A percentile compares a stretch with the other conserved stretches of the same genome.
These are phyloP conservation scores for Penicillium silybi DNA, from an alignment of 495 filamentous ascomycete species.

Conservation along the genomic window DNA sequence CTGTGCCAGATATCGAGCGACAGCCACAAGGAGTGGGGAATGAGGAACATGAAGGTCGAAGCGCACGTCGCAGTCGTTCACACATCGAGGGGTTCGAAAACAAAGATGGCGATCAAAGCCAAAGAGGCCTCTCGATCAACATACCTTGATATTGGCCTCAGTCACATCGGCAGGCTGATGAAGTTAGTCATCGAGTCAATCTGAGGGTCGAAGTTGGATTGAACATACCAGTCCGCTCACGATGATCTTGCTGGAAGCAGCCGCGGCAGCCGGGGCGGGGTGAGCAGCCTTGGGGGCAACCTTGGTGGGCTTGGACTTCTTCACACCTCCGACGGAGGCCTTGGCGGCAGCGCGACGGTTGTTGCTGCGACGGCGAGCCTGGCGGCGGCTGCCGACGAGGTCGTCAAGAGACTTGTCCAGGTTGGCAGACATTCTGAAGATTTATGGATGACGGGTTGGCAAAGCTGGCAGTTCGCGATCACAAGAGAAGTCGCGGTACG, in stretches of 20 bases:
- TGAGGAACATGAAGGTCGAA: constrained; percentile 27
- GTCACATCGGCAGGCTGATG: constrained; percentile 85
- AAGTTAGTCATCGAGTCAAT: constrained; percentile 44
- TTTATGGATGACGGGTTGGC: constrained; percentile 2
- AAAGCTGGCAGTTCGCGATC: constrained; percentile 17
- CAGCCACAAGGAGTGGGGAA: constrained; percentile 24
- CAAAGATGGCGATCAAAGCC: constrained; percentile 51
- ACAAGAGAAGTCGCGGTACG: constrained; percentile 10
- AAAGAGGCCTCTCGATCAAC: constrained; percentile 68
- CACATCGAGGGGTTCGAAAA: constrained; percentile 44
- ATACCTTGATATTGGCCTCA: constrained; percentile 98
- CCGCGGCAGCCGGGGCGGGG: constrained; percentile 53
- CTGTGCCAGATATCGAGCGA: constrained; percentile 29
- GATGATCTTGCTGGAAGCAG: constrained; percentile 85
- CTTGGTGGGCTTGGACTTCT: constrained; percentile 72
- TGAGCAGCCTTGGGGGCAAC: constrained; percentile 59
- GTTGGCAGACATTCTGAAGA: constrained; percentile 73
- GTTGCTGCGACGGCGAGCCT: constrained; percentile 52
- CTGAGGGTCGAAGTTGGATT: background rate
- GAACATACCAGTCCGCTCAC: constrained; percentile 94
- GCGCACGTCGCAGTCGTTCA: constrained; percentile 33
- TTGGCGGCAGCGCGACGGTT: constrained; percentile 52
- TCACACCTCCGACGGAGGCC: constrained; percentile 70
- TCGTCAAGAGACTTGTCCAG: constrained; percentile 94
- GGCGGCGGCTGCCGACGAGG: constrained; percentile 76